Conservation (phyloP, 805 yeast species). For the Pichia exigua region DNA sequence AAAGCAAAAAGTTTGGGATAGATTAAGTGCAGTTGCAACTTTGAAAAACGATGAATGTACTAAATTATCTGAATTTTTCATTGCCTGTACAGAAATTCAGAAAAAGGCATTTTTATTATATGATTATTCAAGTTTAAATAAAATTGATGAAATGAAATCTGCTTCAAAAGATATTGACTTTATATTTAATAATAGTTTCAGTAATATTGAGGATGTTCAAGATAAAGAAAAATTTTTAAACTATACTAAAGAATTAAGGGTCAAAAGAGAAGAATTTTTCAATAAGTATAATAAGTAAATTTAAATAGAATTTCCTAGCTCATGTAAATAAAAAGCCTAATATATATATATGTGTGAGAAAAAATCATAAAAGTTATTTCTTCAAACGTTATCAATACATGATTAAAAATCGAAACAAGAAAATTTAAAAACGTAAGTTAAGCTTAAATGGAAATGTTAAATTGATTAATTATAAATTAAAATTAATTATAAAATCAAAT, state of each 20-base stretch:
- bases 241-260: slow-evolving; percentile 23
- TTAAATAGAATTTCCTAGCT: background rate
- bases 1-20: slow-evolving; percentile 13
- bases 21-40: slow-evolving; percentile 12
- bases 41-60: slow-evolving; percentile 21
- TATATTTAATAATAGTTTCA: slow-evolving; percentile 23
- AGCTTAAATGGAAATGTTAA: too few relatives aligned
- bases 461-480: background rate
- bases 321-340: background rate
- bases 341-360: too few relatives aligned
- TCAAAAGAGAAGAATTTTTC: slow-evolving; percentile 25
- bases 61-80: slow-evolving; percentile 23
- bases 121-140: slow-evolving; percentile 25
- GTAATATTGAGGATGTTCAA: slow-evolving; percentile 19
- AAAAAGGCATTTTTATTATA: slow-evolving; percentile 25
- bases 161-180: slow-evolving; percentile 25
- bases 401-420: too few relatives aligned
- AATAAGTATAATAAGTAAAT: slow-evolving; percentile 20
- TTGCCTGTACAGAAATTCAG: slow-evolving; percentile 26
- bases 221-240: slow-evolving; percentile 18
- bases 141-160: slow-evolving; percentile 23
- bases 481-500: background rate
- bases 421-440: too few relatives aligned
- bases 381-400: too few relatives aligned
- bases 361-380: too few relatives aligned